Evolutionary conservation across 768 basidiomycete species (phyloP).

Genomic region (Suillus tomentosus): DNA sequence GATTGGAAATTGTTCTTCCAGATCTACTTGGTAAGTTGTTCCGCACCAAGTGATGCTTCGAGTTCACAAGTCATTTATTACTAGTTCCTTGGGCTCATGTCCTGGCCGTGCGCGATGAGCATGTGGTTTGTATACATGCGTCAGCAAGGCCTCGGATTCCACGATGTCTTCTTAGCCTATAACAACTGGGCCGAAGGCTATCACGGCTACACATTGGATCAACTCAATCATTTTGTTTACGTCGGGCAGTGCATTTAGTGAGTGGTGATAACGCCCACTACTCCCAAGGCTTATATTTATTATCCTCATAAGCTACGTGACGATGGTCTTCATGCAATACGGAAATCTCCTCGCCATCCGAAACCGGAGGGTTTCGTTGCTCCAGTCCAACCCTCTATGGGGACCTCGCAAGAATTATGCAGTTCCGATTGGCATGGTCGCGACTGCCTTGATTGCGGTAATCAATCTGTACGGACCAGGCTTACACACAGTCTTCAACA

Average conservation of each 20-base stretch:
- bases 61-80: constrained; percentile 10
- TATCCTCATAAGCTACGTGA: constrained; percentile 41
- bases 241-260: constrained; percentile 50
- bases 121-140: constrained; percentile 43
- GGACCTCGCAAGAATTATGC: constrained; percentile 46
- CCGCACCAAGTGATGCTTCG: constrained; percentile 3
- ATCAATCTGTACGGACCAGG: constrained; percentile 47
- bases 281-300: neutral
- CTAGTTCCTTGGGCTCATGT: constrained; percentile 47
- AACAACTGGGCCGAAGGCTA: constrained; percentile 42
- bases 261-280: constrained; percentile 16
- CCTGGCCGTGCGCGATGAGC: constrained; percentile 48
- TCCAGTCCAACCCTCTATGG: constrained; percentile 48
- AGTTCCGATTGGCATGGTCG: constrained; percentile 40
- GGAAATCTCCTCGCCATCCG: constrained; percentile 45
- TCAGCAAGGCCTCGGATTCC: constrained; percentile 39
- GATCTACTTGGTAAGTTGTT: constrained; percentile 43
- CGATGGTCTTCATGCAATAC: constrained; percentile 50
- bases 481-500: constrained; percentile 44
- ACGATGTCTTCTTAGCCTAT: constrained; percentile 43
- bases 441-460: constrained; percentile 44
- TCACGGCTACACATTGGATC: constrained; percentile 30
- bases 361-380: constrained; percentile 45
- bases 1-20: constrained; percentile 52
- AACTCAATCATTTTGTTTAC: constrained; percentile 38